phyloP scores from a whole-genome alignment of 2,329 filamentous ascomycete genomes.

The Aschersonia sp. region DNA sequence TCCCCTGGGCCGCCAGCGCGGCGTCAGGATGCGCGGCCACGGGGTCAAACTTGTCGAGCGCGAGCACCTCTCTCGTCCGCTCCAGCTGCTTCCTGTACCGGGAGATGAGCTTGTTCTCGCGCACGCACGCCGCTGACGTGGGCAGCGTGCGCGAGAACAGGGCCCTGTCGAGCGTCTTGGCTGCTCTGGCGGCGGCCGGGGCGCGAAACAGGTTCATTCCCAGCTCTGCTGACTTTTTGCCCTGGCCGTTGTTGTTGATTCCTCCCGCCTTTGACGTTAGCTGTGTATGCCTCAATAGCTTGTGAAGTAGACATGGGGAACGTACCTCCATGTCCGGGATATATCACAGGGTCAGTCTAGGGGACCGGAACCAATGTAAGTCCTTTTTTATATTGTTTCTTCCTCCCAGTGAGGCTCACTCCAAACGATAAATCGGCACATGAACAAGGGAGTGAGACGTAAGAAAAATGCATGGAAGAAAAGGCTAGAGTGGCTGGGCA shows the following conservation, averaged over 20 bases:
- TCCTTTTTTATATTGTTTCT: too few relatives aligned
- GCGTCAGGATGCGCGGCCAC: slow-evolving; percentile 49
- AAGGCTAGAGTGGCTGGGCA: too few relatives aligned
- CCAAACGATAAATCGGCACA: too few relatives aligned
- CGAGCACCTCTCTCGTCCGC: slow-evolving; percentile 50
- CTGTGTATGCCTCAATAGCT: not conserved
- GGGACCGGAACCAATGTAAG: too few relatives aligned
- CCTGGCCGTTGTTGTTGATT: not conserved
- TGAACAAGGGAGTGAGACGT: too few relatives aligned
- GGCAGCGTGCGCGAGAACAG: slow-evolving; percentile 69
- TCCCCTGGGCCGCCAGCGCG: slow-evolving; percentile 19
- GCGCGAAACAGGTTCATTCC: slow-evolving; percentile 55
- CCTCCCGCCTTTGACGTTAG: not conserved
- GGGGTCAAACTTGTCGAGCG: slow-evolving; percentile 45
- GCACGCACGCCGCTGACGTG: slow-evolving; percentile 63
- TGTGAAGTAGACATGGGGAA: too few relatives aligned
- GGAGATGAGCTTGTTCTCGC: slow-evolving; percentile 61
- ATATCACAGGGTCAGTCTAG: too few relatives aligned
- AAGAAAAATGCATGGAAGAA: too few relatives aligned
- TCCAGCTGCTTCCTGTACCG: slow-evolving; percentile 52
- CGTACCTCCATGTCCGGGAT: too few relatives aligned
- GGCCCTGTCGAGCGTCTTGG: slow-evolving; percentile 65
- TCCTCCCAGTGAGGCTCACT: too few relatives aligned
- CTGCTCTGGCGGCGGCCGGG: slow-evolving; percentile 59
- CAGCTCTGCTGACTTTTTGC: slow-evolving; percentile 10